Base-by-base conservation (phyloP, 2,329 filamentous ascomycete species). In the Aspergillus pseudonomiae region DNA sequence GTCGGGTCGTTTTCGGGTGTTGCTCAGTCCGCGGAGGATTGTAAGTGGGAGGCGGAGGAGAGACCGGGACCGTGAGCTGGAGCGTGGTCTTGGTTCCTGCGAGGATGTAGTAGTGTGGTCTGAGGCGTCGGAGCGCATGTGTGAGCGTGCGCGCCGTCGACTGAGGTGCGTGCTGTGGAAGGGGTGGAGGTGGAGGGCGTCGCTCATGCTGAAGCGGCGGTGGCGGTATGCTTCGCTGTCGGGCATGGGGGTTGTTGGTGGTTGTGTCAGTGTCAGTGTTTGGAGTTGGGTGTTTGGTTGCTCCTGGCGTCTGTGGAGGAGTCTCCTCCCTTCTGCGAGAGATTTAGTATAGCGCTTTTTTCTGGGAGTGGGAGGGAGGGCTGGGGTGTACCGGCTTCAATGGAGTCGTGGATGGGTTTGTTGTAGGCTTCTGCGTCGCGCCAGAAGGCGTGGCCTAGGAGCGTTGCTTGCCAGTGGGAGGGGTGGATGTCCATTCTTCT, bases 401-500 rank as follows among this genome's bases (percentile, higher is more conserved):
- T 67, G 21, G 56, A 50, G 48, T 68, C 63, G 34, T 69, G 56
- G 34, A 63, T 62, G 28, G 61, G 34, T 43, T 66, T 56, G 46
- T 68, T 70, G 48, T 62, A 66, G 4, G 60, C 43, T 16, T 72
- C 70, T 26, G 69, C 68, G 43, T 73, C 70, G 62, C 65, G 70
- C 73, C 73, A 76, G 63, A 76, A 75, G 2, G 64, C 68, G 26
- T 61, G 56, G 19, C 73, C 74, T 32, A 75, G 63, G 1, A 76
- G 69, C 10, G 72, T 71, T 12, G 41, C 53, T 11, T 67, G 60
- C 74, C 73, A 75, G 58, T 74, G 72, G 5, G 28, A 53, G 11
- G 67, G 59, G 58, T 67, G 64, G n/a, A 67, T 63, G n/a, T 69
- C 65, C 63, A 72, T 72, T 6, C 3, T 48, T 28, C 3, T n/a